phyloP scores from a whole-genome alignment of 2,329 filamentous ascomycete species.

The Botryosphaeria dothidea region DNA sequence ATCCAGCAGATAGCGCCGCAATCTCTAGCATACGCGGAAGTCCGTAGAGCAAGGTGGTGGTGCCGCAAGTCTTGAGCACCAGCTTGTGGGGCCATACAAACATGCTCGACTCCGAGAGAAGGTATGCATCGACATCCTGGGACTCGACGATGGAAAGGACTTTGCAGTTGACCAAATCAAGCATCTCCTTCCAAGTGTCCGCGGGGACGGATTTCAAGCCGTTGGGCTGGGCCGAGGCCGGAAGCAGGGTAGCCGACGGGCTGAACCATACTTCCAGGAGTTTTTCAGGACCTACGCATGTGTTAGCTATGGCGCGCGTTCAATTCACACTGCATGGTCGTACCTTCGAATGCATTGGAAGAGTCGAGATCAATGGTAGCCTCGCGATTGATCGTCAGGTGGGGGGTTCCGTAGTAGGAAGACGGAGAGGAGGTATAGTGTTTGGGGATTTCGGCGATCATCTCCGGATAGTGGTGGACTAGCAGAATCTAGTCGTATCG shows the following conservation, averaged over 20 bases:
- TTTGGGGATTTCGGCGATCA: slow-evolving; percentile 82
- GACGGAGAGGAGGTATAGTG: slow-evolving; percentile 83
- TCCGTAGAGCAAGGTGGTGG: slow-evolving; percentile 87
- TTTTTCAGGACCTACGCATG: slow-evolving; percentile 78
- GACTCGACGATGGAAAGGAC: slow-evolving; percentile 92
- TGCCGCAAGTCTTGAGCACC: slow-evolving; percentile 97
- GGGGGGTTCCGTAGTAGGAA: slow-evolving; percentile 74
- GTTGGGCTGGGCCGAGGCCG: slow-evolving; percentile 67
- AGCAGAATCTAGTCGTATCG: slow-evolving; percentile 2
- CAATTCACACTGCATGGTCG: slow-evolving; percentile 23
- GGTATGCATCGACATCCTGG: slow-evolving; percentile 91
- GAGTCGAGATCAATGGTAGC: slow-evolving; percentile 92
- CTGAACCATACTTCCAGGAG: slow-evolving; percentile 98
- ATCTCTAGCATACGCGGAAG: slow-evolving; percentile 91
- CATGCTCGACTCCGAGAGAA: slow-evolving; percentile 99
- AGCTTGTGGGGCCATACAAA: slow-evolving; percentile 99
- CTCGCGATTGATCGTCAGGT: slow-evolving; percentile 95
- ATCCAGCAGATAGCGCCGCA: slow-evolving; percentile 83
- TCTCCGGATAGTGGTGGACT: slow-evolving; percentile 53
- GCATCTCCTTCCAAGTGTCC: slow-evolving; percentile 92
- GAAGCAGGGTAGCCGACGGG: slow-evolving; percentile 71
- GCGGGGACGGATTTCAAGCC: slow-evolving; percentile 84
- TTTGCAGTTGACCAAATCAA: slow-evolving; percentile 98
- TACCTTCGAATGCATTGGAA: slow-evolving; percentile 92
- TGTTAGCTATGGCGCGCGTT: slow-evolving; percentile 25